phyloP scores from a whole-genome alignment of 805 yeast species.

The Kregervanrija pseudodelftensis region DNA sequence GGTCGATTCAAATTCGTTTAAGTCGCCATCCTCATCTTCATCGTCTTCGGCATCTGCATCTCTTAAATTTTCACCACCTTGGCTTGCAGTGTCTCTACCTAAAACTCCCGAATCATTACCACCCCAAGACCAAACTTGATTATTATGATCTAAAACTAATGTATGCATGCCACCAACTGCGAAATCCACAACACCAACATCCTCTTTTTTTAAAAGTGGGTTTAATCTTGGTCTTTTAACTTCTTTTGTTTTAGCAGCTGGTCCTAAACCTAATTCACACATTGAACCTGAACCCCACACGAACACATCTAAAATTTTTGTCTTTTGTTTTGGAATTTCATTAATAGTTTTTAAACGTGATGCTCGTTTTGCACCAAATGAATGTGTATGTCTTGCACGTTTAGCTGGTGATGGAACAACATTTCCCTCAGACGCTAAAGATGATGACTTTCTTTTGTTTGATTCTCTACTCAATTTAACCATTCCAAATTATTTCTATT shows the following conservation, averaged over 20 bases:
- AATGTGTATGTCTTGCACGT: conserved; percentile 29
- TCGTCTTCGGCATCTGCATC: conserved; percentile 61
- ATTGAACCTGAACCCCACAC: conserved; percentile 97
- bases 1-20: conserved; percentile 83
- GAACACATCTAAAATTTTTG: conserved; percentile 61
- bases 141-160: conserved; percentile 68
- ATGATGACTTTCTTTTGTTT: conserved; percentile 12
- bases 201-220: conserved; percentile 58
- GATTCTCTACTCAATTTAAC: conserved; percentile 29
- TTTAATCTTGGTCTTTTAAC: conserved; percentile 94
- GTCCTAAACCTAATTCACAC: conserved; percentile 98
- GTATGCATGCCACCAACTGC: conserved; percentile 97
- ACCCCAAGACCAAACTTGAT: conserved; percentile 97
- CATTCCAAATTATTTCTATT: conserved; percentile 22
- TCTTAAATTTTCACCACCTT: conserved; percentile 54
- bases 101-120: conserved; percentile 87
- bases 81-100: conserved; percentile 74
- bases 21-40: conserved; percentile 73
- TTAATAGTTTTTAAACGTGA: conserved; percentile 44
- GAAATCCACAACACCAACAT: conserved; percentile 69
- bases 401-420: conserved; percentile 21
- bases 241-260: conserved; percentile 82
- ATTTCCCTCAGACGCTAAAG: conserved; percentile 14
- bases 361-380: conserved; percentile 40
- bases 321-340: conserved; percentile 28